Evolutionary conservation across 768 basidiomycete genomes (phyloP), one percentile per base, ranked within the genome.

Genomic region (Russula olivacea): DNA sequence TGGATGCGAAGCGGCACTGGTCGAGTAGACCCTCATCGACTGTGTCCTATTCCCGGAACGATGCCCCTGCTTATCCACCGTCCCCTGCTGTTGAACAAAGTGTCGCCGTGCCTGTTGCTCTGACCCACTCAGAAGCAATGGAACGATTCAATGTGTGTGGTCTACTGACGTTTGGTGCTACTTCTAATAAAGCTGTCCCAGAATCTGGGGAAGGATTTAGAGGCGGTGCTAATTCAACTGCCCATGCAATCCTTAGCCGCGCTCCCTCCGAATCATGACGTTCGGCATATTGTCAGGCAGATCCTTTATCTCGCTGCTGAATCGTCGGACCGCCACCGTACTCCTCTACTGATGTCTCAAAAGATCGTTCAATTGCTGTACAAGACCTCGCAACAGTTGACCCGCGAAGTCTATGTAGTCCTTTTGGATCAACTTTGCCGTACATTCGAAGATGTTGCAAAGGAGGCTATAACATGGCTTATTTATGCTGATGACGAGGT

Each of bases 401-500:
- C 91, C 0, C 83, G 96, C 58, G 95, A 99, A 72, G 88, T 97
- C 11, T 99, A 93, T 72, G 94, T 93, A 43, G 84, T 87, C 49
- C 78, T 99, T 50, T 77, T 99, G 15, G 89, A 94, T 62, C 88
- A 93, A 65, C 77, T 99, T 47, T 98, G 97, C 72, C 85, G 87
- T 65, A 78, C 86, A 17, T 95, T 93, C 66, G 87, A 91, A 68
- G 92, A 96, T 67, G 96, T 98, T 50, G 91, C 89, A 19, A 94
- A 94, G 74, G 97, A 99, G 75, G 97, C 96, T 7, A 89, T 94
- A 55, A 91, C 90, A 2, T 99, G 97, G 97, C 78, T 99, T 53
- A 77, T 98, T 50, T 97, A 93, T 71, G 91, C 97, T 4, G 95
- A 98, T 71, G 97, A 99, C 71, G 91, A 95, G 78, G 93, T 94